These are phyloP conservation scores for Ziziphus jujuba DNA, from an alignment of 306 rosid genomes.

Conservation along the genomic window DNA sequence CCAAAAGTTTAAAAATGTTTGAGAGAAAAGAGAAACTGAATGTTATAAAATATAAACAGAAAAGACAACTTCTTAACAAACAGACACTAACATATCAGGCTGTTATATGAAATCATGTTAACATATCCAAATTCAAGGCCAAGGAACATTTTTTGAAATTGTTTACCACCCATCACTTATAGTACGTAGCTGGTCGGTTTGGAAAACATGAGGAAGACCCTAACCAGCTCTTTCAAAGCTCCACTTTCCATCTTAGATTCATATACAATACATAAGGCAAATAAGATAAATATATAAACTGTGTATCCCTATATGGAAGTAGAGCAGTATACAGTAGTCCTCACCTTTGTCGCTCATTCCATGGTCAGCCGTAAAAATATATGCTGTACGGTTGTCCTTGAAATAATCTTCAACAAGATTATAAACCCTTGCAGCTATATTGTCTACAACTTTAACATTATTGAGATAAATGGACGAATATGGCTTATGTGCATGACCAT, in stretches of 20 bases:
- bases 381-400: conserved; percentile 72
- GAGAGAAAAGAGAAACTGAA: neutral
- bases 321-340: conserved; percentile 7
- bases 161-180: neutral
- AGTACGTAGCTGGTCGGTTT: neutral
- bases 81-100: no score
- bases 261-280: no score
- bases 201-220: neutral
- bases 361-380: conserved; percentile 87
- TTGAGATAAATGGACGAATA: conserved; percentile 84
- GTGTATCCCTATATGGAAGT: conserved; percentile 3
- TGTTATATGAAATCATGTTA: no score
- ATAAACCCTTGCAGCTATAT: conserved; percentile 76
- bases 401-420: conserved; percentile 70
- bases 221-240: neutral
- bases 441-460: conserved; percentile 85
- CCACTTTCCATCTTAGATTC: neutral
- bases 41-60: neutral
- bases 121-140: neutral
- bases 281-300: no score
- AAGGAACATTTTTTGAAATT: neutral
- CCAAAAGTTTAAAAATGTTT: conserved; percentile 4
- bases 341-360: conserved; percentile 95
- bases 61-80: no score
- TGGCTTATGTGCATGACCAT: conserved; percentile 93